Percentiles rank a stretch among this genome's conserved stretches.
These are phyloP conservation scores for Incumbomyces lentus DNA, from an alignment of 2,329 filamentous ascomycete genomes.

Conservation along the genomic window DNA sequence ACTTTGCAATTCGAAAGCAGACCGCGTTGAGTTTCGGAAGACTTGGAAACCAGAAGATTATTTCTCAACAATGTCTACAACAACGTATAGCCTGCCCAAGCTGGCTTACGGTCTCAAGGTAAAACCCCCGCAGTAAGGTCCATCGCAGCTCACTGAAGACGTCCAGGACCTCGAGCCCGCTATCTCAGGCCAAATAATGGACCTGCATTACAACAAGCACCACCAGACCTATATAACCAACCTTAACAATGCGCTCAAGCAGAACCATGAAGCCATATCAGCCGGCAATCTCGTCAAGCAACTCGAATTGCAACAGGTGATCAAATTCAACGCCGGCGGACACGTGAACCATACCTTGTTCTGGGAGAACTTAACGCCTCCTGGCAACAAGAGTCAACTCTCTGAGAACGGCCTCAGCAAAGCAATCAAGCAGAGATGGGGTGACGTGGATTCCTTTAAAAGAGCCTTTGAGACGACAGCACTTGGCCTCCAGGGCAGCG, in stretches of 20 bases:
- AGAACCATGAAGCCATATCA: slow-evolving; percentile 50
- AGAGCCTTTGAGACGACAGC: slow-evolving; percentile 55
- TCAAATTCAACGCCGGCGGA: slow-evolving; percentile 56
- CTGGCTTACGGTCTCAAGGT: slow-evolving; percentile 8
- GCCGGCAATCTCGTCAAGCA: slow-evolving; percentile 46
- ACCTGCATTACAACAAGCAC: slow-evolving; percentile 89
- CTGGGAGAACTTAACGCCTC: slow-evolving; percentile 67
- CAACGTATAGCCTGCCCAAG: slow-evolving; percentile 3
- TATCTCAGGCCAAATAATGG: slow-evolving; percentile 89
- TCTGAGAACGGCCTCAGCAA: slow-evolving; percentile 18
- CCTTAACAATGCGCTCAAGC: slow-evolving; percentile 69
- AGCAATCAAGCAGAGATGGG: slow-evolving; percentile 57
- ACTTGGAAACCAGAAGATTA: no score
- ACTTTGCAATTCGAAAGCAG: no score
- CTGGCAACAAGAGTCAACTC: slow-evolving; percentile 38
- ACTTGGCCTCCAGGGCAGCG: slow-evolving; percentile 67
- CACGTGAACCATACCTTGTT: slow-evolving; percentile 56
- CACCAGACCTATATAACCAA: slow-evolving; percentile 89
- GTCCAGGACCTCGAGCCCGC: slow-evolving; percentile 16
- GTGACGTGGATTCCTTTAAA: slow-evolving; percentile 56
- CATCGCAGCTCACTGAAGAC: neutral
- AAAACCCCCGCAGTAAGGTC: neutral
- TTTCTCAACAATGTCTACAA: neutral
- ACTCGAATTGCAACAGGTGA: slow-evolving; percentile 49
- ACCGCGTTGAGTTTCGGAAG: no score